These are phyloP conservation scores for Barnettozyma vustinii DNA, from an alignment of 805 yeast species.

Conservation along the genomic window DNA sequence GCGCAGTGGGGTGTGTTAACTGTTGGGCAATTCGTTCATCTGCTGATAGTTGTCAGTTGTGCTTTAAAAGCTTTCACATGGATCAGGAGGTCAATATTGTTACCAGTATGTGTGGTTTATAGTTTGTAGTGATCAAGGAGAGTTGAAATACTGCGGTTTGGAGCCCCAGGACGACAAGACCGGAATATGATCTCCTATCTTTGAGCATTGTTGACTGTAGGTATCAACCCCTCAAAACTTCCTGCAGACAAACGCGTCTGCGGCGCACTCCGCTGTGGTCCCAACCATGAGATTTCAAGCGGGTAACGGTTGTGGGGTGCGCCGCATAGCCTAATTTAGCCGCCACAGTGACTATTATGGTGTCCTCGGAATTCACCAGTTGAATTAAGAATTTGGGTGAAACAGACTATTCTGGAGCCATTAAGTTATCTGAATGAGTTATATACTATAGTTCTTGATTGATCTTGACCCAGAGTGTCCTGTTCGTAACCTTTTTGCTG, in stretches of 20 bases:
- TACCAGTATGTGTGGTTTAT: no score
- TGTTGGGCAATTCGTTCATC: no score
- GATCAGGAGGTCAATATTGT: no score
- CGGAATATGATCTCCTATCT: no score
- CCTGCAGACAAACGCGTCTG: not conserved
- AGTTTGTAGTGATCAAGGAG: no score
- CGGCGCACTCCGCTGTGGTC: not conserved
- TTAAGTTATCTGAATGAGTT: not conserved
- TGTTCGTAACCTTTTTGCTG: not conserved
- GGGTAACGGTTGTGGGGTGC: not conserved
- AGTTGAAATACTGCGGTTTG: no score
- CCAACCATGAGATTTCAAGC: not conserved
- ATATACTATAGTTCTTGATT: not conserved
- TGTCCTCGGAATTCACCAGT: not conserved
- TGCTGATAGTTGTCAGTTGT: no score
- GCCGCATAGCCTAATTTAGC: conserved; percentile 1
- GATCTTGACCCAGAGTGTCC: not conserved
- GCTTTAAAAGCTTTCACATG: no score
- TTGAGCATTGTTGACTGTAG: not conserved
- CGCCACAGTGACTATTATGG: not conserved
- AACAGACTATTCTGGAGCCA: not conserved
- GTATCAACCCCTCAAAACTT: not conserved
- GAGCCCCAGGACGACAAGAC: no score
- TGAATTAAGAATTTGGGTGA: no score
- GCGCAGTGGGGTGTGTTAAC: no score